Percentiles rank a stretch among this genome's conserved stretches.
Conservation (phyloP, 176 grass and related monocot species). For the sorghum (Sorghum bicolor) region Sorghum_bicolor_NCBIv3 NC_012873.2:65151001-65151500, state of each 20-base stretch:
- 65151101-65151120: not conserved
- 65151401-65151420: constrained; percentile 11
- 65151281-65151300: constrained; percentile 44
- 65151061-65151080: constrained; percentile 22
- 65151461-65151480: constrained; percentile 36
- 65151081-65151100: not conserved
- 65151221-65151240: constrained; percentile 61
- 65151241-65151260: constrained; percentile 58
- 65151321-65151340: constrained; percentile 57
- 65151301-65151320: constrained; percentile 10
- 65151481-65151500: constrained; percentile 45
- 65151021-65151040: constrained; percentile 12
- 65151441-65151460: constrained; percentile 36
- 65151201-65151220: constrained; percentile 60
- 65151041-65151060: not conserved
- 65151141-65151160: constrained; percentile 18
- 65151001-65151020: not conserved
- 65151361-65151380: constrained; percentile 62
- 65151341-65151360: constrained; percentile 55
- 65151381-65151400: constrained; percentile 62
- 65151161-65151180: not conserved
- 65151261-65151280: constrained; percentile 61
- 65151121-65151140: not conserved
- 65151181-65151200: constrained; percentile 17
- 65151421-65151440: not conserved